Conservation (phyloP, 2,329 filamentous ascomycete genomes). For the Botrytis tulipae region DNA sequence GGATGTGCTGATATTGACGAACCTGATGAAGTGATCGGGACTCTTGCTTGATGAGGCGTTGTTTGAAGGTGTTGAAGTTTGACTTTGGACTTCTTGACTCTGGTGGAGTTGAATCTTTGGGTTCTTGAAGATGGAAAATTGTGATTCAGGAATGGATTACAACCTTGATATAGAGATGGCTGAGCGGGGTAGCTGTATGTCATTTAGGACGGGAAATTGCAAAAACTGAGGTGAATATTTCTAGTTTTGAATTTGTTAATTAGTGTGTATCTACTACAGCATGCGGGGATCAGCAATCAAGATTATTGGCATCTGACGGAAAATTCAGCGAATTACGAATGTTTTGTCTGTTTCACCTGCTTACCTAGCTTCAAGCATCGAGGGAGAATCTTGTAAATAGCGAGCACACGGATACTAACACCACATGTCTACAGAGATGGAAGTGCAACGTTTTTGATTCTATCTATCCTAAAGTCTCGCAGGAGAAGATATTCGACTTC, state of each 20-base stretch:
- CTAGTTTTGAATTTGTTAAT: background rate
- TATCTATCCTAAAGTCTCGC: too few species aligned
- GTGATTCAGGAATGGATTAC: too few species aligned
- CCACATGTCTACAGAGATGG: background rate
- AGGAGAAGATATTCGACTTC: background rate
- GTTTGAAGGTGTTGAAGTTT: too few species aligned
- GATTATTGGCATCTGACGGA: too few species aligned
- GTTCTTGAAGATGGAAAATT: background rate
- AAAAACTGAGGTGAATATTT: background rate
- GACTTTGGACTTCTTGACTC: background rate
- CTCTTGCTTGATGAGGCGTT: background rate
- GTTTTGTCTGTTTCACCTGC: too few species aligned
- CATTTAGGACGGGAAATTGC: background rate
- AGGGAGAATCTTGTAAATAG: background rate
- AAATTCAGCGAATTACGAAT: background rate
- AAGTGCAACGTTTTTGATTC: background rate
- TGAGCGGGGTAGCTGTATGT: too few species aligned
- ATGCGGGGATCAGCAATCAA: too few species aligned
- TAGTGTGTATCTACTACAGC: too few species aligned
- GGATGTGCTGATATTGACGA: too few species aligned
- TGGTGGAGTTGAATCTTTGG: too few species aligned
- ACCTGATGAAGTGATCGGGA: background rate
- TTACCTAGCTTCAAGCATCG: background rate
- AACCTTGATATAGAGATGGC: background rate
- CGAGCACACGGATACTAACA: background rate